Percentiles rank a stretch among this genome's conserved stretches.
Evolutionary conservation across 1,139 yeast species (phyloP).

Genomic region (Waltiozyma sp.): DNA sequence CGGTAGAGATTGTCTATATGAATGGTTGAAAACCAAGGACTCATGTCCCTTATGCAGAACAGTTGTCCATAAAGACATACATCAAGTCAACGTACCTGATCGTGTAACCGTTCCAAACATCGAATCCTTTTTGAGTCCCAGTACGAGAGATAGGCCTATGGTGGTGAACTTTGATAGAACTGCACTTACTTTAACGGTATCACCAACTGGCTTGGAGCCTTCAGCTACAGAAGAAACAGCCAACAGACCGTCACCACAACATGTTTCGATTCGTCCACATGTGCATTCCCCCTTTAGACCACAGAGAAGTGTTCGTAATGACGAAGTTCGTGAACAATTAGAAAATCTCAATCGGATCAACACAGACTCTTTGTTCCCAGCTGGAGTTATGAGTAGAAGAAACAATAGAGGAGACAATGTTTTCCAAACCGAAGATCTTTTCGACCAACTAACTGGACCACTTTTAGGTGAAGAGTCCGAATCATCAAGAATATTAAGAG

Average conservation of each 20-base stretch:
- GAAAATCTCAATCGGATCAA: slow-evolving; percentile 3
- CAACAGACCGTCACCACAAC: not conserved
- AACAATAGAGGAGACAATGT: slow-evolving; percentile 35
- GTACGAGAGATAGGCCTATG: slow-evolving; percentile 17
- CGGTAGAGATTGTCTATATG: slow-evolving; percentile 62
- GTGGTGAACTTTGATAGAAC: slow-evolving; percentile 15
- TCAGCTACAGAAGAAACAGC: not conserved
- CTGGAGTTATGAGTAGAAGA: slow-evolving; percentile 43
- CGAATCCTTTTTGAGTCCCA: slow-evolving; percentile 20
- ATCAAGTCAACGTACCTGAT: slow-evolving; percentile 16
- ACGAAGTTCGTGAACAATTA: slow-evolving; percentile 7
- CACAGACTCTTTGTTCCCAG: slow-evolving; percentile 25
- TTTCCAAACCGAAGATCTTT: slow-evolving; percentile 27
- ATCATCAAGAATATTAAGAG: not conserved
- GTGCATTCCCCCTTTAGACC: not conserved
- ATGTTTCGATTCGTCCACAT: not conserved
- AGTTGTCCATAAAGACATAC: slow-evolving; percentile 30
- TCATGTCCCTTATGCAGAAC: slow-evolving; percentile 78
- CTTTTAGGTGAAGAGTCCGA: not conserved
- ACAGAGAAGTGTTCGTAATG: not conserved
- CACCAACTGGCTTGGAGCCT: slow-evolving; percentile 1
- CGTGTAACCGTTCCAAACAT: slow-evolving; percentile 26
- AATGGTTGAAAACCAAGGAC: slow-evolving; percentile 60
- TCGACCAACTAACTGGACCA: not conserved
- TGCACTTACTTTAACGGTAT: slow-evolving; percentile 10